Evolutionary conservation across 345 rosid species (phyloP), one percentile per base, ranked within the genome.

Genomic region (Abelmoschus esculentus): DNA sequence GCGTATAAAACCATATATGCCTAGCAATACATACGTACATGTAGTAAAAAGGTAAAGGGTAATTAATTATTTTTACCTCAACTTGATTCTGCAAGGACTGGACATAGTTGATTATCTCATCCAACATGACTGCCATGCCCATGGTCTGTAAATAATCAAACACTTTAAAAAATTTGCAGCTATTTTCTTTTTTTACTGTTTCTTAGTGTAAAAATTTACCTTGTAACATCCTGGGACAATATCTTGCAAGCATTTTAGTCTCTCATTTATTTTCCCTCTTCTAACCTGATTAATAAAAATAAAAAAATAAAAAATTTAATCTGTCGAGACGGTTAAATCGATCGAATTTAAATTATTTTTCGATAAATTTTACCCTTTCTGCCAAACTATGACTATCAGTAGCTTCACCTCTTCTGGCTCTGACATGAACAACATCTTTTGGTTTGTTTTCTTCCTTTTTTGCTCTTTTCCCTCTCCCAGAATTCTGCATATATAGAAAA

Each of bases 381-480:
- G 98, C 93, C 74, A 92, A 84, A 81, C 98, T 92, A 79, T 92
- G 98, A 73, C 88, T 92, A 72, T 89, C 93, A 66, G 96, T 92
- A 71, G 98, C 98, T 82, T 92, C 93, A 65, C 98, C 98, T 80
- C 96, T 86, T 81, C 89, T 80, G 42, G 98, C 98, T 88, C 98
- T 89, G n/a, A 92, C 96, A 74, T 89, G 98, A 80, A 92, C 89
- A 34, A 89, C 97, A 68, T 87, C 91, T 73, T 77, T 84, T 36
- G 85, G 80, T 73, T 77, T 80, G 68, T 79, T 81, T 5, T 82
- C 84, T 69, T 64, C 80, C 66, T 76, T 67, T 75, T 85, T 86
- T 69, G 52, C 74, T 78, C 78, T 85, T 67, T 91, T 86, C 65
- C 85, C 80, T 78, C 82, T 82, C 67, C 78, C 79, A 40, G 73